Conservation (phyloP, 495 filamentous ascomycete genomes). For the Sordaria brevicollis region DNA sequence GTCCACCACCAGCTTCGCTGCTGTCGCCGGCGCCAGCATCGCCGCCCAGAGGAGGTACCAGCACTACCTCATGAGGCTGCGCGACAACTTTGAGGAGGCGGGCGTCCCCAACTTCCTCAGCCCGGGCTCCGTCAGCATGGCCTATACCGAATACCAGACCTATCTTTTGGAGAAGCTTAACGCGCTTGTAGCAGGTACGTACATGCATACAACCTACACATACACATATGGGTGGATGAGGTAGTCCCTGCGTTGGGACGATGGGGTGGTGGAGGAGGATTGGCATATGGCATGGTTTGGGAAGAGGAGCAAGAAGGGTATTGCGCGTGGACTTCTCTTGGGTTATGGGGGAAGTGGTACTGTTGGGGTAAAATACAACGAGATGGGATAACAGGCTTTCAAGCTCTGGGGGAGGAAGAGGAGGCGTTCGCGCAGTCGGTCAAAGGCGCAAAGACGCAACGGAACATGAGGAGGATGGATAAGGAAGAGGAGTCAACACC, state of each 20-base stretch:
- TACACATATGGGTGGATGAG: not conserved
- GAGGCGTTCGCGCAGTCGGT: not conserved
- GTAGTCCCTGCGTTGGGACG: not conserved
- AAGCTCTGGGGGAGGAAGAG: not conserved
- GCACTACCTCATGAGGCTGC: not conserved
- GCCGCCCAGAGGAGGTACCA: not conserved
- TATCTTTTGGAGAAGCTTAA: constrained; percentile 68
- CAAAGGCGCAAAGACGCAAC: not conserved
- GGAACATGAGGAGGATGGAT: not conserved
- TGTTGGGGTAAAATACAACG: not conserved
- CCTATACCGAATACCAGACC: constrained; percentile 77
- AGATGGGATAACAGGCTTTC: not conserved
- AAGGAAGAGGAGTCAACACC: no score
- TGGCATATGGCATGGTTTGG: not conserved
- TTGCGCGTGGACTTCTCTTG: not conserved
- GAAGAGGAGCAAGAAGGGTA: not conserved
- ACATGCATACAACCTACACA: not conserved
- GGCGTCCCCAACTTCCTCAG: constrained; percentile 62
- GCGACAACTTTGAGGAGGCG: constrained; percentile 20
- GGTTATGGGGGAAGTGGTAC: not conserved
- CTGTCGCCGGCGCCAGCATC: not conserved
- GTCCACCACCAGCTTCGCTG: no score
- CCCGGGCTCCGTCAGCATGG: constrained; percentile 52
- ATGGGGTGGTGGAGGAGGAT: not conserved
- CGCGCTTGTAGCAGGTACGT: constrained; percentile 57